Base-by-base conservation (phyloP, 441 rosid genomes). In the Flueggea neowawraea region DNA sequence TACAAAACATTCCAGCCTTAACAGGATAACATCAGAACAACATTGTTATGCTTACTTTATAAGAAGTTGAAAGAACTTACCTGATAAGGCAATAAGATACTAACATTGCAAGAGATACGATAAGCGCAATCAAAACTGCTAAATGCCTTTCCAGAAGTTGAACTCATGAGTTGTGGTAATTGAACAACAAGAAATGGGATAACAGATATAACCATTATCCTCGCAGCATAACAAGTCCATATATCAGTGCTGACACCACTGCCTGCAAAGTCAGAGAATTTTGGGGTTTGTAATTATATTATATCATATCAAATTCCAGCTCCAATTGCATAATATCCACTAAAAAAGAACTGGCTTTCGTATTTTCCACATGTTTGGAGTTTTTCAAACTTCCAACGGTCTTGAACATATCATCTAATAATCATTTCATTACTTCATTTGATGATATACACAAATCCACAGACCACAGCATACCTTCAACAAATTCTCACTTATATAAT, bases 31-130 rank as follows among this genome's bases (percentile, higher is more conserved):
- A 6, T 43, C 8, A 43, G 12, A 1, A 1, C 12, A 12, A 47
- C 12, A 47, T 12, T 47, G 50, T 43, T 6, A 47, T 12, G 4
- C n/a, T 14, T 10, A 10, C 50, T 3, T 12, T 11, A 47, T 10
- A 12, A 47, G n/a, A 47, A n/a, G 36, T 56, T 33, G n/a, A 12
- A 51, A 12, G 56, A 16, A 45, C 47, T 64, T 76, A 94, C 97
- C 95, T 94, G 98, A 81, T 89, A 94, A 82, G 57, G 69, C 98
- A 94, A 74, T 94, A 94, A 47, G 98, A 70, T 66, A 90, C 45
- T 80, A 94, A 68, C 83, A 94, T 82, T 5, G n/a, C 14, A 31
- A 77, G 9, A 4, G 97, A 91, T 31, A 86, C 13, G 48, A 85
- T 63, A 14, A 94, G 85, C 4, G 87, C 85, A 75, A 91, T 73